Evolutionary conservation across 2,329 filamentous ascomycete species (phyloP).

Genomic region (Ceratocystis colombiana): DNA sequence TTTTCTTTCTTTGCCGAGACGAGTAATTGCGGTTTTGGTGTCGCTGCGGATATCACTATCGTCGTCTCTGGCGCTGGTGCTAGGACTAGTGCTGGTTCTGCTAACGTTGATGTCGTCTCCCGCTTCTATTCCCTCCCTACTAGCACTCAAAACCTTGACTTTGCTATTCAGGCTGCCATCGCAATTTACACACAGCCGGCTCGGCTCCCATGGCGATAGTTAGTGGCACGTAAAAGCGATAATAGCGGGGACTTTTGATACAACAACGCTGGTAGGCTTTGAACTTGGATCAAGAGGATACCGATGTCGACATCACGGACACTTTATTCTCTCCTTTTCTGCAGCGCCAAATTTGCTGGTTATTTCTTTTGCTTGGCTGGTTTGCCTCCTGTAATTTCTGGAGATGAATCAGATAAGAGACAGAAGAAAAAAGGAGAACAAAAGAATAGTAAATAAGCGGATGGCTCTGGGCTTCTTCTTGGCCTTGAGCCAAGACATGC

Average conservation of each 20-base stretch:
- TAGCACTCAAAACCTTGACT: background rate
- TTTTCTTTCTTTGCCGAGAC: background rate
- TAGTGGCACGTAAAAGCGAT: background rate
- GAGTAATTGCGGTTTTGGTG: background rate
- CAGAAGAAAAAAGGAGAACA: background rate
- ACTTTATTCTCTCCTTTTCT: background rate
- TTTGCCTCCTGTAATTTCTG: background rate
- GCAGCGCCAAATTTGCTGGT: background rate
- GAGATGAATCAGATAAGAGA: background rate
- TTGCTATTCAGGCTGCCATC: background rate
- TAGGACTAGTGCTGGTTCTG: background rate
- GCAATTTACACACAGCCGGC: background rate
- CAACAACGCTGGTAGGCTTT: background rate
- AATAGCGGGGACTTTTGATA: constrained; percentile 6
- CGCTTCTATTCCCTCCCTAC: background rate
- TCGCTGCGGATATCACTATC: background rate
- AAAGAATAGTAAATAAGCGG: background rate
- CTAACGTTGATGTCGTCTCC: too few relatives aligned
- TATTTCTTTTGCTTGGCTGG: background rate
- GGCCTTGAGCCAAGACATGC: background rate
- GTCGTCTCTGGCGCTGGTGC: background rate
- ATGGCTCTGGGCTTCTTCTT: too few relatives aligned
- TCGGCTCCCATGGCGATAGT: background rate
- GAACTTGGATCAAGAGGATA: constrained; percentile 10
- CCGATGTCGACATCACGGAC: constrained; percentile 2